A percentile compares a stretch with the other conserved stretches of the same genome.
These are phyloP conservation scores for Picea mariana DNA, from an alignment of 83 land plant species.

Conservation along the genomic window DNA sequence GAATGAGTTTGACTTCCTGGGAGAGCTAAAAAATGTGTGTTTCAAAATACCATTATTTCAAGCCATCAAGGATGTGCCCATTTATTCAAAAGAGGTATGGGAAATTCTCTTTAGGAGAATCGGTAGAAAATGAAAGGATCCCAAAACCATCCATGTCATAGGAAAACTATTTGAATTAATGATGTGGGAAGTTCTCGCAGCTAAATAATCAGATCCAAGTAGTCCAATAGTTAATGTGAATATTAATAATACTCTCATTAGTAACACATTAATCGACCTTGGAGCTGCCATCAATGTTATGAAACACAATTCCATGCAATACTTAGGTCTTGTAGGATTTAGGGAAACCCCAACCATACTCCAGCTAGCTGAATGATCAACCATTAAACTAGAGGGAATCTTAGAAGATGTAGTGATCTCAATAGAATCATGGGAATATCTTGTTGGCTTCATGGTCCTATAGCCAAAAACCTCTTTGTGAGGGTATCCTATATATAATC, in stretches of 20 bases:
- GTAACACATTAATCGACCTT: background rate
- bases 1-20: too few relatives aligned
- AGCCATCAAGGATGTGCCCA: background rate
- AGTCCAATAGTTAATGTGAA: background rate
- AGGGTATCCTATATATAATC: background rate
- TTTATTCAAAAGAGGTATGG: background rate
- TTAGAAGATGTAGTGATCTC: too few relatives aligned
- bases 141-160: background rate
- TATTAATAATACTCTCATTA: background rate
- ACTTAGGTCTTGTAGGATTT: background rate
- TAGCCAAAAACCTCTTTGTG: background rate
- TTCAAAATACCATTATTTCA: too few relatives aligned
- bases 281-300: background rate
- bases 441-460: too few relatives aligned
- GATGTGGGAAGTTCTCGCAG: background rate
- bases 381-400: background rate
- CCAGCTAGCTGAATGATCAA: background rate
- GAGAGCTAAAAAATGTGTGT: too few relatives aligned
- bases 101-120: background rate
- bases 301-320: background rate
- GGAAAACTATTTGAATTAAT: background rate
- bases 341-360: background rate
- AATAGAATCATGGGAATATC: background rate
- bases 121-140: background rate
- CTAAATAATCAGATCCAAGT: background rate